phyloP scores from a whole-genome alignment of 192 early-diverging fungal species.

The Linnemannia elongata region DNA sequence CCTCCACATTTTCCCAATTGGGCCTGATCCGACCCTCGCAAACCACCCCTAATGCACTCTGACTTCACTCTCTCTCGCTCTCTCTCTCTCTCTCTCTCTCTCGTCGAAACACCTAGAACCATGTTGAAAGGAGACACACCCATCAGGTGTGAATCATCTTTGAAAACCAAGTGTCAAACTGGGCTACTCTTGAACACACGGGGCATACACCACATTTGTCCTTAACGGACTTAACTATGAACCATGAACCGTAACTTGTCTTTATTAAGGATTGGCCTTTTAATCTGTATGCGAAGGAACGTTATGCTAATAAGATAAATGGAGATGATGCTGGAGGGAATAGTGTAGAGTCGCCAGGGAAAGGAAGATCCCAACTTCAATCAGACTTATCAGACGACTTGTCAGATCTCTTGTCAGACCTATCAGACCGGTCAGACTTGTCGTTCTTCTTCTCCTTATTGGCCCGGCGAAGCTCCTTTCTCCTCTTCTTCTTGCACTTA shows the following conservation, averaged over 20 bases:
- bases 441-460: slow-evolving; percentile 11
- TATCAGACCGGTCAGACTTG: background rate
- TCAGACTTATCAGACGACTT: background rate
- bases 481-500: slow-evolving; percentile 68
- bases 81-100: too few relatives aligned
- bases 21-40: background rate
- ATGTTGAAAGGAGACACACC: too few relatives aligned
- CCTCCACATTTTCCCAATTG: slow-evolving; percentile 3
- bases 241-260: too few relatives aligned
- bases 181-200: background rate
- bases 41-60: background rate
- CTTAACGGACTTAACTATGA: too few relatives aligned
- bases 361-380: too few relatives aligned
- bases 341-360: too few relatives aligned
- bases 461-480: slow-evolving; percentile 47
- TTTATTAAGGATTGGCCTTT: too few relatives aligned
- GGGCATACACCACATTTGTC: background rate
- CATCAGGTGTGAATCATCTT: background rate
- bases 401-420: background rate
- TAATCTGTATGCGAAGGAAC: too few relatives aligned
- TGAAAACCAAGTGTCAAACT: background rate
- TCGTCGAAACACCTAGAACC: too few relatives aligned
- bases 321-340: too few relatives aligned
- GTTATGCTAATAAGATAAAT: too few relatives aligned
- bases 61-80: too few relatives aligned